Evolutionary conservation across 164 flowering plant species (phyloP).

Genomic region (Piper longum): DNA sequence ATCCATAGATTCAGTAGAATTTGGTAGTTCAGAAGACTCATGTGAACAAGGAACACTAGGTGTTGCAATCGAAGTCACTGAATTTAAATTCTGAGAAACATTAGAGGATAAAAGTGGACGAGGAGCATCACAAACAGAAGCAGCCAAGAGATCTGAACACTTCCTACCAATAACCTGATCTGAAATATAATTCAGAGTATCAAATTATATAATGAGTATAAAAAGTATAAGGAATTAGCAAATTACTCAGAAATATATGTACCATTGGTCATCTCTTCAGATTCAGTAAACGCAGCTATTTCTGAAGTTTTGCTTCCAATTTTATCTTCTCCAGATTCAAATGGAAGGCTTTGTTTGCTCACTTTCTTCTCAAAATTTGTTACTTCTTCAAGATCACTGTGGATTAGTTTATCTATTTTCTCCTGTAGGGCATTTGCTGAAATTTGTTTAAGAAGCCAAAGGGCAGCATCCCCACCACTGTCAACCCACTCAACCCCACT

Average conservation of each 20-base stretch:
- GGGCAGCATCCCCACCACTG: constrained; percentile 70
- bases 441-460: constrained; percentile 86
- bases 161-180: constrained; percentile 25
- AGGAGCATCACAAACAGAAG: constrained; percentile 5
- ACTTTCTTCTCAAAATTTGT: constrained; percentile 41
- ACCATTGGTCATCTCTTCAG: constrained; percentile 18
- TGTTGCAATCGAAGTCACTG: constrained; percentile 10
- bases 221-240: not conserved
- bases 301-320: constrained; percentile 53
- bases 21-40: not conserved
- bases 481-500: constrained; percentile 90
- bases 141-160: constrained; percentile 16
- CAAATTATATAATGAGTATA: not conserved
- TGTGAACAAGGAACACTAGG: not conserved
- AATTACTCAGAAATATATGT: not conserved
- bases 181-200: constrained; percentile 1
- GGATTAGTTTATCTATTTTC: constrained; percentile 21
- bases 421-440: constrained; percentile 40
- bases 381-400: constrained; percentile 47
- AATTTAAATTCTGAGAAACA: constrained; percentile 4
- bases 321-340: constrained; percentile 77
- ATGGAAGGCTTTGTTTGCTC: constrained; percentile 47
- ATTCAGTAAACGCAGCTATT: constrained; percentile 33
- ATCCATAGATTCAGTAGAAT: not conserved
- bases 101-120: not conserved